Evolutionary conservation across 768 basidiomycete genomes (phyloP).

Genomic region (Filobasidium wieringae): DNA sequence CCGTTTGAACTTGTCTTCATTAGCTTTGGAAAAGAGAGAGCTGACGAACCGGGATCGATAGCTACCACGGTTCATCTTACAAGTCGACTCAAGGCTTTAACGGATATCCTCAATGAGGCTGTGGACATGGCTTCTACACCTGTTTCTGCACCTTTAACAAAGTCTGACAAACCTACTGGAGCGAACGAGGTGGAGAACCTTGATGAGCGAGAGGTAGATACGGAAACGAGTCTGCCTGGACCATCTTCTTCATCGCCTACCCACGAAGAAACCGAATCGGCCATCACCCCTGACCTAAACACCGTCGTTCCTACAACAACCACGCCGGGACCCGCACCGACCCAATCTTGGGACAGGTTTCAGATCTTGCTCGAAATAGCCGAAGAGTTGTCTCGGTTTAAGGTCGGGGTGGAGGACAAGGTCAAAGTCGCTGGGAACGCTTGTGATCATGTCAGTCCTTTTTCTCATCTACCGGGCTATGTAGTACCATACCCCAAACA

Average conservation of each 20-base stretch:
- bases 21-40: not conserved
- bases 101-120: not conserved
- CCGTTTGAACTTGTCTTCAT: not conserved
- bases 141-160: no score
- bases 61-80: conserved; percentile 74
- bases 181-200: no score
- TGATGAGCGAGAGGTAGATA: no score
- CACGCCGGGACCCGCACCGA: conserved; percentile 4
- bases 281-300: not conserved
- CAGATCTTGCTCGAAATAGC: conserved; percentile 83
- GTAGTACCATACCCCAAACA: no score
- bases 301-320: conserved; percentile 44
- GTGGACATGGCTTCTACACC: no score
- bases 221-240: no score
- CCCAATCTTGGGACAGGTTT: conserved; percentile 50
- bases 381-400: conserved; percentile 80
- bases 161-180: no score
- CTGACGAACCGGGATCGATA: conserved; percentile 28
- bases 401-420: conserved; percentile 94
- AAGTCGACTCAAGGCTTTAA: conserved; percentile 58
- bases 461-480: no score
- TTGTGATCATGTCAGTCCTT: conserved; percentile 72
- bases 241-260: no score
- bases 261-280: not conserved
- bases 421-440: conserved; percentile 86